Evolutionary conservation across 2,329 filamentous ascomycete genomes (phyloP).

Genomic region (Fusarium mangiferae): DNA sequence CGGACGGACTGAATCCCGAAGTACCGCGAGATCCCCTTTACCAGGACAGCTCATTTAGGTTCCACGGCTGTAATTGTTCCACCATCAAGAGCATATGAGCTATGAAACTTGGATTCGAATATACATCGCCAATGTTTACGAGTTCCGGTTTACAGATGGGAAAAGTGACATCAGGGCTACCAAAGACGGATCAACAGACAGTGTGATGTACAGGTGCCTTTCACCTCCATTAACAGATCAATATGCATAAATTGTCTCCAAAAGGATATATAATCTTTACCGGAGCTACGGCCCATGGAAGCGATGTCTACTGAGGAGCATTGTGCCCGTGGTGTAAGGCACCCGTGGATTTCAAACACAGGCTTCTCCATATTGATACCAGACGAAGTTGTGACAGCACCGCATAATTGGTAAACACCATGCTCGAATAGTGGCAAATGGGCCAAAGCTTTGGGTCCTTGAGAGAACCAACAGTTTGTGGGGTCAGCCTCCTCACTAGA

Average conservation of each 20-base stretch:
- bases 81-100: neutral
- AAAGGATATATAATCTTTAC: neutral
- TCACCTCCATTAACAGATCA: neutral
- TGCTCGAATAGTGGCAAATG: conserved; percentile 4
- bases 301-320: neutral
- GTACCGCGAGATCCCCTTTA: conserved; percentile 17
- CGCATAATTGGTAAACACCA: neutral
- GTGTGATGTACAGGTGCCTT: neutral
- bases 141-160: neutral
- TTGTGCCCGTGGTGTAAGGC: neutral
- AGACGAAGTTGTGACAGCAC: neutral
- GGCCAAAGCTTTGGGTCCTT: neutral
- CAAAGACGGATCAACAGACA: neutral
- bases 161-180: neutral
- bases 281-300: conserved; percentile 8
- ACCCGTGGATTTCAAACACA: neutral
- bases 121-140: neutral
- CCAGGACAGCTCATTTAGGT: neutral
- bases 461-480: neutral
- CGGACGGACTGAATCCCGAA: conserved; percentile 34
- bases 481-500: conserved; percentile 5
- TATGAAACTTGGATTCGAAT: neutral
- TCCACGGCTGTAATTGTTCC: neutral
- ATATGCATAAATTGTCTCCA: neutral
- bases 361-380: neutral